Base-by-base conservation (phyloP, 1,284 basidiomycete genomes). In the Fomes fomentarius region DNA sequence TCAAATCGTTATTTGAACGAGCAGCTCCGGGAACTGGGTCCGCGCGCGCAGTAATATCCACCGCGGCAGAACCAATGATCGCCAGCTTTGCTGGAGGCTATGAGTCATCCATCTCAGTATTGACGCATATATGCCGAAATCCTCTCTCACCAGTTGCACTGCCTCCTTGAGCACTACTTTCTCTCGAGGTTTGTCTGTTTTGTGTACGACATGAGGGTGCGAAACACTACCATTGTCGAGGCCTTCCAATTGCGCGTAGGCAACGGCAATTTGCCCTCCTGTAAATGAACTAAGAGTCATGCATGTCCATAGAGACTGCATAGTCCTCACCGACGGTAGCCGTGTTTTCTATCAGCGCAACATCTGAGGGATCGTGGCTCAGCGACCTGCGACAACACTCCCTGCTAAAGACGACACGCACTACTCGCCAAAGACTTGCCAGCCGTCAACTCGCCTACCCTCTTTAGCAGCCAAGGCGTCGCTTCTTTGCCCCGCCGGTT, bases 301-400 rank as follows among this genome's bases (percentile, higher is more conserved):
- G 31, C 17, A 26, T 24, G 34, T 38, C 15, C 31, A 39, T 3
- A 26, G 57, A 19, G 31, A 12, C 35, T 12, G 72, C 81, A n/a
- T n/a, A n/a, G n/a, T n/a, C n/a, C n/a, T 68, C 72, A 80, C 95
- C 96, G 43, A 96, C 79, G 24, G 82, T 74, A 17, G 95, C 94
- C n/a, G 96, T 96, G 69, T 98, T 98, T 72, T 92, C 83, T 37
- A 99, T 84, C 14, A 99, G 78, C 5, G 91, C 94, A 56, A 96
- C 79, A 73, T 99, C 96, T 83, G 24, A 37, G 6, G 12, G 33
- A n/a, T 41, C 22, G 11, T 30, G 8, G 33, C n/a, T 47, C 33
- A 47, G 33, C 21, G 9, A 26, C 15, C 15, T 34, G n/a, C 19
- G 24, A 3, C 9, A 35, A 25, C 22, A 2, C 7, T 14, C 15